Base-by-base conservation (phyloP, 2,329 filamentous ascomycete species). In the Elsinoe ampelina region DNA sequence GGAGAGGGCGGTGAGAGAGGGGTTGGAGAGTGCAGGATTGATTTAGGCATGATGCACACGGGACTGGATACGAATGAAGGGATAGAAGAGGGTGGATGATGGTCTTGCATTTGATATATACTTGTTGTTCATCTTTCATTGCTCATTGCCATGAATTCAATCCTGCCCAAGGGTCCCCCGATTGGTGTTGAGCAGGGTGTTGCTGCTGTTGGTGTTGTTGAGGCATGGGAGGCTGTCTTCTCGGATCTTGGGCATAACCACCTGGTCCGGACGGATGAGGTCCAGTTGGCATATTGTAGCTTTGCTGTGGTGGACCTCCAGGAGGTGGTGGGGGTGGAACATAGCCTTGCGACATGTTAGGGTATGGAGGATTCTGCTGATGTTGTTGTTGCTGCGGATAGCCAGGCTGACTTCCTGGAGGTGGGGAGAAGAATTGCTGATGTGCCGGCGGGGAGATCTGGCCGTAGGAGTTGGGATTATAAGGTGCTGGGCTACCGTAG, bases 81-180 rank as follows among this genome's bases (percentile, higher is more conserved):
- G 13, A n/a, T 15, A 20, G 26, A 15, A 15, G n/a, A 34, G 26
- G 30, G 15, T 26, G 10, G 26, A 35, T 17, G 15, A 30, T 36
- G 36, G 48, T 15, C 38, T 38, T 39, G 48, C 48, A 38, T 52
- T 32, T n/a, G 36, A 15, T 52, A 34, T 52, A 39, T 35, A 36
- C 34, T 26, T 7, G 13, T 38, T 3, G n/a, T 19, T n/a, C n/a
- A 26, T 22, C 35, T 17, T 20, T 22, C 34, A 7, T 38, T 35
- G 5, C 34, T 67, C 62, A 86, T 68, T 85, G 86, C 84, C 84
- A 87, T 45, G 79, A 80, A 71, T 79, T 85, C 62, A 89, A 68
- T 3, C 84, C 85, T 13, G 84, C 83, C 84, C 84, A 89, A 6
- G 84, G 85, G 74, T 89, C 83, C 60, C 63, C 60, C 41, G 59